Evolutionary conservation across 306 rosid species (phyloP), one percentile per base, ranked within the genome.

Genomic region (Medicago truncatula): DNA sequence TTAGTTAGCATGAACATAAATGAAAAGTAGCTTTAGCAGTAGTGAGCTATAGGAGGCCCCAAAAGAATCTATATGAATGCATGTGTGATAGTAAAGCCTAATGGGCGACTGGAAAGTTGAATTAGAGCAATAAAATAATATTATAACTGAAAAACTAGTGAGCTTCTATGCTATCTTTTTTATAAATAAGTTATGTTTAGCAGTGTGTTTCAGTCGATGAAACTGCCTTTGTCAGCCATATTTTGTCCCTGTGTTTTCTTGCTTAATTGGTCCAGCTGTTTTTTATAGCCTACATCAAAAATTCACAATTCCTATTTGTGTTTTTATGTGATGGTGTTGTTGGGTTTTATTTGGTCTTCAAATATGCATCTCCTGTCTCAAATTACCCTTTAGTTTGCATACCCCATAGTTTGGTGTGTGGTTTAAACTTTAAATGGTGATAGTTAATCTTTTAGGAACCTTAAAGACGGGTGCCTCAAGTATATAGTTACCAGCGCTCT

Each of bases 1-100:
- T 62, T 28, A 71, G 36, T 56, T 15, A 81, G 13, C 39, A n/a
- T 47, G 54, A 36, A 67, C 72, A 31, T 28, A 28, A 41, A 5
- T 50, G 17, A 71, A 57, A 50, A 68, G 52, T 23, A 59, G 72
- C 25, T 23, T 23, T 40, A 10, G 61, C 23, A n/a, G 54, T 43
- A 20, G 71, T 49, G 74, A 60, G 39, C 39, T 49, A 11, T 67
- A 36, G 46, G 62, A 15, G 75, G 38, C 39, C 61, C 66, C 60
- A 13, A 57, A 80, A 80, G 71, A 80, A 80, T 60, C 71, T 47
- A 40, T 67, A 18, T 54, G 15, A 5, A 25, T 18, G 23, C 8
- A 11, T 36, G 8, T 58, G 46, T 67, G 54, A 38, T 39, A 39
- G 16, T 67, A 44, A 67, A 7, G 38, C 47, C 16, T n/a, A 50